Base-by-base conservation (phyloP, 768 basidiomycete genomes). In the Lactarius evosmus region DNA sequence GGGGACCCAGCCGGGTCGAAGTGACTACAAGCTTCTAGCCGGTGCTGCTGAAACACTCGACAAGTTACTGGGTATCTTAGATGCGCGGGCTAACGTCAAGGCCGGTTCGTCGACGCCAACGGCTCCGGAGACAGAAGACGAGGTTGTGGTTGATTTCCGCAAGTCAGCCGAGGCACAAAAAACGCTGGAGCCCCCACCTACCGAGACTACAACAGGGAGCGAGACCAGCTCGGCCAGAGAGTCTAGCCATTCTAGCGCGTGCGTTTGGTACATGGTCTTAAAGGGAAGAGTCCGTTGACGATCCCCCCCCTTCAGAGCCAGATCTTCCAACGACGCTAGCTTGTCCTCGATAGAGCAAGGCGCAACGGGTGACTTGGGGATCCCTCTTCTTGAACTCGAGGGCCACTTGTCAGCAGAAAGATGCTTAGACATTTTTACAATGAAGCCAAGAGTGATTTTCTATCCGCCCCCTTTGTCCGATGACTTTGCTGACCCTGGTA, bases 361-460 rank as follows among this genome's bases (percentile, higher is more conserved):
- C 32, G 84, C 86, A 22, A 78, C 79, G n/a, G 75, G 80, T 25
- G 81, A 81, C 1, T 72, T 83, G 63, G 75, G 78, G 14, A 81
- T 81, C 70, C 81, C 91, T 7, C 76, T 96, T 22, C 75, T 83
- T 30, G 91, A 95, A 67, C 82, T 99, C 17, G 96, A 98, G 72
- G 78, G 82, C 36, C 80, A 92, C 30, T 79, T 99, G 36, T 82
- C 86, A 32, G 88, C 92, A 1, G 83, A 88, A 33, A 79, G 83
- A 22, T 92, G 92, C 8, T 76, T 98, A 32, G 97, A 99, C 74
- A 87, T 99, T 51, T 99, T 99, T 74, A 92, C 93, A 1, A 96
- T 99, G 94, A 83, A 84, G 66, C 89, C 89, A 1, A 95, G 93
- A 84, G 96, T 93, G 66, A 66, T 36, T 32, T 19, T 25, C 75